Evolutionary conservation across 202 grass and related monocot genomes (phyloP).

Genomic region (Panicum hallii): DNA sequence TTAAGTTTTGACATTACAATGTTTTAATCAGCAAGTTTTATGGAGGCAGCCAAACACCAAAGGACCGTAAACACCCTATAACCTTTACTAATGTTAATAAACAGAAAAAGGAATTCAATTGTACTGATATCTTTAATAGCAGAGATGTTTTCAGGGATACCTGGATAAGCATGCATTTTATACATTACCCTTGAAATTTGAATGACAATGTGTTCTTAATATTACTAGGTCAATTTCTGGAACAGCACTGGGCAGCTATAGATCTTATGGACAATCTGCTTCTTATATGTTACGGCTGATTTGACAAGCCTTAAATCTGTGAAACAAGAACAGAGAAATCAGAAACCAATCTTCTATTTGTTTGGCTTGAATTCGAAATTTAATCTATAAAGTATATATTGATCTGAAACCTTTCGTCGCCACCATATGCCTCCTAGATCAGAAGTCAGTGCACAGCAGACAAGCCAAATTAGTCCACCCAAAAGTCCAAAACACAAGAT

Average conservation of each 20-base stretch:
- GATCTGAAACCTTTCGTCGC: conserved; percentile 20
- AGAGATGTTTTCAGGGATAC: background rate
- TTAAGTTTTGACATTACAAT: background rate
- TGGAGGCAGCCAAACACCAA: background rate
- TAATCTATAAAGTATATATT: conserved; percentile 1
- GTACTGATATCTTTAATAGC: background rate
- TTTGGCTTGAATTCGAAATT: conserved; percentile 10
- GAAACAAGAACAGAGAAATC: conserved; percentile 28
- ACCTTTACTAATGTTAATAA: background rate
- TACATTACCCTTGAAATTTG: conserved; percentile 12
- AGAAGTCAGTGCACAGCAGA: background rate
- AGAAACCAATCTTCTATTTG: conserved; percentile 16
- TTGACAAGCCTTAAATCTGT: conserved; percentile 28
- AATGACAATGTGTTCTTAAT: conserved; percentile 21
- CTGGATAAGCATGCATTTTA: background rate
- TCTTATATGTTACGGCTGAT: conserved; percentile 37
- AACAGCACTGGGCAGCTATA: conserved; percentile 5
- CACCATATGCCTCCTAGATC: conserved; percentile 12
- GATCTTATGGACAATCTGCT: background rate
- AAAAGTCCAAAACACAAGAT: conserved; percentile 24
- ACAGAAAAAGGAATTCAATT: conserved; percentile 13
- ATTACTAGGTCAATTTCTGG: conserved; percentile 16
- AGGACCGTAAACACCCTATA: background rate
- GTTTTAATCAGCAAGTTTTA: conserved; percentile 9
- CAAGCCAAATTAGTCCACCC: background rate